These are phyloP conservation scores for Neonothopanus nambi DNA, from an alignment of 1,284 basidiomycete genomes.

Conservation along the genomic window DNA sequence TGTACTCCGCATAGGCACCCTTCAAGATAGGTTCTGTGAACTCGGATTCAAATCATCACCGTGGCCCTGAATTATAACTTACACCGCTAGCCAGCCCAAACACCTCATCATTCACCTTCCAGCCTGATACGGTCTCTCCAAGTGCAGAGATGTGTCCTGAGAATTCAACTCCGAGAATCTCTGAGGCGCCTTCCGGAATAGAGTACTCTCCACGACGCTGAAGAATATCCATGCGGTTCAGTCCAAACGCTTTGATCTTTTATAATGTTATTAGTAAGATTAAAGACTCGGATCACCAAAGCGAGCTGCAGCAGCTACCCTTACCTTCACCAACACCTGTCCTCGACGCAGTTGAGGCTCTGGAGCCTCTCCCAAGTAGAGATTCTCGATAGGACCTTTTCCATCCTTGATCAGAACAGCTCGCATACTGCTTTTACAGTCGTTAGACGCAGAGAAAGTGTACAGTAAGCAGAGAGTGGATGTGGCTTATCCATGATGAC, in stretches of 20 bases:
- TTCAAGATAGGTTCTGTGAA: constrained; percentile 30
- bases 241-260: constrained; percentile 78
- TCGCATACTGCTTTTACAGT: constrained; percentile 53
- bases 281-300: neutral
- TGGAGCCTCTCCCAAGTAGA: constrained; percentile 78
- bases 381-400: constrained; percentile 74
- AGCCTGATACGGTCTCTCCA: constrained; percentile 54
- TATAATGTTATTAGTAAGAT: neutral
- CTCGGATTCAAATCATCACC: neutral
- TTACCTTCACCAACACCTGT: constrained; percentile 82
- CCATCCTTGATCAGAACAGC: constrained; percentile 83
- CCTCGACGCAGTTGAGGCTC: constrained; percentile 56
- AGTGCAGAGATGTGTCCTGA: constrained; percentile 70
- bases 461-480: neutral
- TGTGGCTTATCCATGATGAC: too few relatives aligned
- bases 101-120: constrained; percentile 82
- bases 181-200: constrained; percentile 73
- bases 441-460: neutral
- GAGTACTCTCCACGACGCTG: constrained; percentile 83
- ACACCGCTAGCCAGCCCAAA: constrained; percentile 71
- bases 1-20: constrained; percentile 94
- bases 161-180: constrained; percentile 92
- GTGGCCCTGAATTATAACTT: constrained; percentile 24
- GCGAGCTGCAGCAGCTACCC: neutral
- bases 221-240: constrained; percentile 86